These are phyloP conservation scores for Microcyclosporella mali DNA, from an alignment of 2,329 filamentous ascomycete species.

Conservation along the genomic window DNA sequence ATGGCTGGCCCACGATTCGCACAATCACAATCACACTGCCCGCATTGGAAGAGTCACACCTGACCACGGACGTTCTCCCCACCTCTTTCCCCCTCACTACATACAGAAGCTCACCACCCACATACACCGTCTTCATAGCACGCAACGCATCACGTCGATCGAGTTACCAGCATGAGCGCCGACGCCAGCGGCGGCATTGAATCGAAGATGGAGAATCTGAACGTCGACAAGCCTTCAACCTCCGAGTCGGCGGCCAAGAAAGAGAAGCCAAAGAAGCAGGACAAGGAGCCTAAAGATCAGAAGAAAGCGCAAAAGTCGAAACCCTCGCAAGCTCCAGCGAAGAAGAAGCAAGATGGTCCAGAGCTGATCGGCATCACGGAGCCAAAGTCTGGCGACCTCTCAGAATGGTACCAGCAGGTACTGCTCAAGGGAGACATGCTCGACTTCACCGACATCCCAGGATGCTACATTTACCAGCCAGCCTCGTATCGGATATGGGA, in stretches of 20 bases:
- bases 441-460: constrained; percentile 96
- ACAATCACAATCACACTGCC: too few relatives aligned
- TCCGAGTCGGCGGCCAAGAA: constrained; percentile 17
- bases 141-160: too few relatives aligned
- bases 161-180: constrained; percentile 14
- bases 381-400: constrained; percentile 78
- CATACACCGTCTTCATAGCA: too few relatives aligned
- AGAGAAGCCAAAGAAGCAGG: constrained; percentile 29
- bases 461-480: constrained; percentile 86
- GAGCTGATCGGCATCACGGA: constrained; percentile 81
- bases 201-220: constrained; percentile 25
- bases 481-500: constrained; percentile 64
- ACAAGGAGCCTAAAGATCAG: constrained; percentile 32
- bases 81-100: too few relatives aligned
- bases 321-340: constrained; percentile 23
- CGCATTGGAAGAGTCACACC: too few relatives aligned
- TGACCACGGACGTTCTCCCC: too few relatives aligned
- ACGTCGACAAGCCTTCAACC: constrained; percentile 16
- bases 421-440: constrained; percentile 96
- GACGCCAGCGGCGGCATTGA: constrained; percentile 17
- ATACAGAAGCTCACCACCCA: too few relatives aligned
- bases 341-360: constrained; percentile 50
- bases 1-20: too few relatives aligned
- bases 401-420: constrained; percentile 95
- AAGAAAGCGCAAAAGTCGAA: constrained; percentile 27